Conservation (phyloP, 208 protist genomes). For the Angomonas ambiguus region DNA sequence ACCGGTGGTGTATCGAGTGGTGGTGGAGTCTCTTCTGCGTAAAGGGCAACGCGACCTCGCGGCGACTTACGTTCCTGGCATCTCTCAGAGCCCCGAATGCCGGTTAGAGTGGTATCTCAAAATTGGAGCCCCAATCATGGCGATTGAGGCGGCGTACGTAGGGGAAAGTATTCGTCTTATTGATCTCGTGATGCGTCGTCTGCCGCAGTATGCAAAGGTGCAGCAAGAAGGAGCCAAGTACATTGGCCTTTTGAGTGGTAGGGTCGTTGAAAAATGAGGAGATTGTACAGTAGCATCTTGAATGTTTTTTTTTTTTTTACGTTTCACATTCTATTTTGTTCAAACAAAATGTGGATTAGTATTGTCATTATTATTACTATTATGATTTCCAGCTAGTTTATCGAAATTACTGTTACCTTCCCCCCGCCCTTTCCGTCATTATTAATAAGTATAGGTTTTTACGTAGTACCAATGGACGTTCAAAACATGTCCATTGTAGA, state of each 20-base stretch:
- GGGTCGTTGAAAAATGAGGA: slow-evolving; percentile 4
- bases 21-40: slow-evolving; percentile 28
- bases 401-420: too few species aligned
- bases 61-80: slow-evolving; percentile 28
- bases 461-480: too few species aligned
- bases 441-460: too few species aligned
- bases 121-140: slow-evolving; percentile 30
- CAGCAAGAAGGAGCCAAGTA: slow-evolving; percentile 19
- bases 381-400: neutral
- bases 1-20: slow-evolving; percentile 24
- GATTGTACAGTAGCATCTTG: neutral
- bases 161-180: slow-evolving; percentile 28
- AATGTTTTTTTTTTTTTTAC: neutral
- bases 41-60: slow-evolving; percentile 30
- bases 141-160: slow-evolving; percentile 41
- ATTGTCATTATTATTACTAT: neutral
- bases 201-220: slow-evolving; percentile 18
- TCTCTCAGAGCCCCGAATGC: slow-evolving; percentile 23
- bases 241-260: slow-evolving; percentile 18
- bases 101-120: slow-evolving; percentile 49
- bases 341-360: neutral
- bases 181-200: slow-evolving; percentile 37
- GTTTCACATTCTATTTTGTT: slow-evolving; percentile 1
- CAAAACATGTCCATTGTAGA: too few species aligned
- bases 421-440: too few species aligned